These are phyloP conservation scores for Arabidopsis lyrata DNA, from an alignment of 441 rosid species.

Conservation along the genomic window DNA sequence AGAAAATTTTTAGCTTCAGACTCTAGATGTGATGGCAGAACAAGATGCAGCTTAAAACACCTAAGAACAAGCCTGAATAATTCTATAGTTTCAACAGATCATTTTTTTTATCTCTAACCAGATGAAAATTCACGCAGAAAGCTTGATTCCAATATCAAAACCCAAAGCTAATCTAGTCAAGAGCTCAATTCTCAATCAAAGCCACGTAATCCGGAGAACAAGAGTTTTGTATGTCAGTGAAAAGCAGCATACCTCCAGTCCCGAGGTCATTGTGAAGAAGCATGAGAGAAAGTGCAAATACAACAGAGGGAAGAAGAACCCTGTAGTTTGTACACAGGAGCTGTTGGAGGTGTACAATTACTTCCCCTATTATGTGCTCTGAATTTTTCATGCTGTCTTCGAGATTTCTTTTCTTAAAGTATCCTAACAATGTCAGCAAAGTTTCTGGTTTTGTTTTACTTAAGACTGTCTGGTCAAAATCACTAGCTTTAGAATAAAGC, in stretches of 20 bases:
- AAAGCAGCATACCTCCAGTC: slow-evolving; percentile 53
- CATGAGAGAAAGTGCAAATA: slow-evolving; percentile 70
- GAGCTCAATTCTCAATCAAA: neutral
- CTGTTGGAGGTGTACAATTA: slow-evolving; percentile 71
- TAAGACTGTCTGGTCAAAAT: slow-evolving; percentile 41
- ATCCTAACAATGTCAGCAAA: slow-evolving; percentile 56
- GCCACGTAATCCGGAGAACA: slow-evolving; percentile 16
- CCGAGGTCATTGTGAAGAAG: slow-evolving; percentile 50
- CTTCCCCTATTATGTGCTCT: slow-evolving; percentile 56
- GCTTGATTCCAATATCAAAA: slow-evolving; percentile 8
- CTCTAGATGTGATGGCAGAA: slow-evolving; percentile 15
- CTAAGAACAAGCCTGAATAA: slow-evolving; percentile 11
- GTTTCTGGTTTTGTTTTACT: slow-evolving; percentile 49
- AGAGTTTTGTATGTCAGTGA: slow-evolving; percentile 24
- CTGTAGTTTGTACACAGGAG: slow-evolving; percentile 53
- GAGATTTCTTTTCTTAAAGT: slow-evolving; percentile 43
- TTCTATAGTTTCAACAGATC: slow-evolving; percentile 12
- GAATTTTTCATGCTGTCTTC: slow-evolving; percentile 45
- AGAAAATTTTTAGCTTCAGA: slow-evolving; percentile 21
- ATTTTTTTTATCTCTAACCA: slow-evolving; percentile 1
- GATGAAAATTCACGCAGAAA: slow-evolving; percentile 12
- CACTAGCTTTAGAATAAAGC: slow-evolving; percentile 50
- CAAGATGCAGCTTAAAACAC: slow-evolving; percentile 23
- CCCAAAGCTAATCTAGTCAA: neutral
- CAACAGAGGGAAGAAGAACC: slow-evolving; percentile 63